phyloP scores from a whole-genome alignment of 371 early-diverging fungal genomes.

The Parasitella parasitica region DNA sequence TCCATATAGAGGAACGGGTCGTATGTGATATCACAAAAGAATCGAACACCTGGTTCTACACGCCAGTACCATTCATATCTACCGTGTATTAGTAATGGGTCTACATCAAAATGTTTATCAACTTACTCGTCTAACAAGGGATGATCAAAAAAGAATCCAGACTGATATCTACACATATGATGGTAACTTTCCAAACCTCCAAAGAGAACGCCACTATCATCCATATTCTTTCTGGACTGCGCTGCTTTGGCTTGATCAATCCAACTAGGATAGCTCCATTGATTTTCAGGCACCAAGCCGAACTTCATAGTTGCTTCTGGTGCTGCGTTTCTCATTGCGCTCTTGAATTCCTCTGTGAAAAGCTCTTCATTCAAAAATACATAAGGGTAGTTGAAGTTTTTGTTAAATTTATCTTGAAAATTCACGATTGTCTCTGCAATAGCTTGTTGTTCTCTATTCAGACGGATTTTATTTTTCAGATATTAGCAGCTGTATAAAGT shows the following conservation, averaged over 20 bases:
- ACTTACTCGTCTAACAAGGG: constrained; percentile 70
- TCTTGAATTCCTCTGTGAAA: constrained; percentile 48
- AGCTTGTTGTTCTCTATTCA: constrained; percentile 40
- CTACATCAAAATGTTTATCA: not conserved
- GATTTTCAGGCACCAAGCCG: constrained; percentile 66
- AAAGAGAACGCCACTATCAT: constrained; percentile 29
- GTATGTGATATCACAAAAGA: constrained; percentile 79
- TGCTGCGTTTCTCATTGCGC: constrained; percentile 34
- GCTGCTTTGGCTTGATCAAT: constrained; percentile 49
- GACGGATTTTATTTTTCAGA: not conserved
- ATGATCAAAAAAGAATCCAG: constrained; percentile 90
- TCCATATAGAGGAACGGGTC: constrained; percentile 85
- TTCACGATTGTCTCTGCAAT: constrained; percentile 43
- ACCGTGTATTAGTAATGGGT: not conserved
- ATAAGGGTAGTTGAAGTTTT: constrained; percentile 51
- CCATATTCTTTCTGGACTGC: constrained; percentile 52
- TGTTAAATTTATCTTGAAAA: constrained; percentile 50
- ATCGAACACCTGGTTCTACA: constrained; percentile 83
- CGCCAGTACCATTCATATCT: constrained; percentile 92
- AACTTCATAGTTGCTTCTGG: constrained; percentile 66
- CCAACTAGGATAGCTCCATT: constrained; percentile 74
- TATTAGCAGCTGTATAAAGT: not conserved
- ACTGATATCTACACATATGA: constrained; percentile 80
- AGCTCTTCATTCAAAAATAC: constrained; percentile 50
- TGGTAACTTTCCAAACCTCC: constrained; percentile 52